These are phyloP conservation scores for Coemansia sp. DNA, from an alignment of 192 early-diverging fungal species.

Conservation along the genomic window DNA sequence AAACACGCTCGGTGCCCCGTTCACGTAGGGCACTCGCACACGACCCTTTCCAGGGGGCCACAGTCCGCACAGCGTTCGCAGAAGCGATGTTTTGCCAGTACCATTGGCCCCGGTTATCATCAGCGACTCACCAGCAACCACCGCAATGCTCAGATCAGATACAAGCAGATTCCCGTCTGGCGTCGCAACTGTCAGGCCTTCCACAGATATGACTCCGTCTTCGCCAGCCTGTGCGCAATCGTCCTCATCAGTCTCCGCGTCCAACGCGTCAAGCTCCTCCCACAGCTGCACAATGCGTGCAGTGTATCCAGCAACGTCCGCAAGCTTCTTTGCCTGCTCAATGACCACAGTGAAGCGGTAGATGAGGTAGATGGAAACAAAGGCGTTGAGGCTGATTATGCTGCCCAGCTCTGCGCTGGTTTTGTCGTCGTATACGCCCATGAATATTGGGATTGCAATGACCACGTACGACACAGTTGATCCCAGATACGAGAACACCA, in stretches of 20 bases:
- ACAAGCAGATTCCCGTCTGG: slow-evolving; percentile 32
- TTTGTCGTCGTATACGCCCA: slow-evolving; percentile 72
- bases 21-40: slow-evolving; percentile 27
- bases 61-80: slow-evolving; percentile 74
- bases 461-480: slow-evolving; percentile 79
- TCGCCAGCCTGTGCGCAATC: background rate
- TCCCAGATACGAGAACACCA: slow-evolving; percentile 73
- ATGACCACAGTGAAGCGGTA: slow-evolving; percentile 74
- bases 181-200: slow-evolving; percentile 26
- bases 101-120: slow-evolving; percentile 79
- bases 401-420: slow-evolving; percentile 68
- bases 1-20: slow-evolving; percentile 50
- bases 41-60: slow-evolving; percentile 65
- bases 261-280: slow-evolving; percentile 62
- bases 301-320: slow-evolving; percentile 80
- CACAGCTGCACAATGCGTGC: slow-evolving; percentile 80
- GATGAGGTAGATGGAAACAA: slow-evolving; percentile 83
- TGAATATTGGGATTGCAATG: slow-evolving; percentile 80
- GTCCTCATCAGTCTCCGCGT: background rate
- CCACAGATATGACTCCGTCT: slow-evolving; percentile 10
- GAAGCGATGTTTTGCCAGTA: slow-evolving; percentile 79
- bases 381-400: slow-evolving; percentile 78
- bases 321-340: slow-evolving; percentile 65
- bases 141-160: slow-evolving; percentile 48
- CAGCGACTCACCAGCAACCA: slow-evolving; percentile 61